Conservation (phyloP, 495 filamentous ascomycete genomes). For the Terfezia boudieri region DNA sequence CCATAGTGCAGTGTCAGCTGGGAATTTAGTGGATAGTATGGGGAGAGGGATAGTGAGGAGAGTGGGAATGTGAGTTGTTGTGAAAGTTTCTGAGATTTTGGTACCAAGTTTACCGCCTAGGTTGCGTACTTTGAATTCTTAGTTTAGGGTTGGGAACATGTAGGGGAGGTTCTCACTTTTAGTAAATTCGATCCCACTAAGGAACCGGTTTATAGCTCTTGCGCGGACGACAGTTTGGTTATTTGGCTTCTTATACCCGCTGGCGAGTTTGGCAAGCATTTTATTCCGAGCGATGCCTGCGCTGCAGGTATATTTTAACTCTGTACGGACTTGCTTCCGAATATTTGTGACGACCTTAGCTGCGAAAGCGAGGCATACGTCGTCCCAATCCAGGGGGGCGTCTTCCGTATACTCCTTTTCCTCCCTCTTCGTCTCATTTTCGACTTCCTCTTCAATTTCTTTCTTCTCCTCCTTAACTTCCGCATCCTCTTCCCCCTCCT, state of each 20-base stretch:
- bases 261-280: constrained; percentile 85
- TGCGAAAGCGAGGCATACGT: constrained; percentile 64
- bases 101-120: constrained; percentile 92
- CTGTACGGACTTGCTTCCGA: constrained; percentile 38
- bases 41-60: constrained; percentile 42
- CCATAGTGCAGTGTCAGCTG: constrained; percentile 44
- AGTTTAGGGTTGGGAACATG: not conserved
- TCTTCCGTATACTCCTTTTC: not conserved
- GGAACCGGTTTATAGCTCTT: constrained; percentile 57
- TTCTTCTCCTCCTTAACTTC: not conserved
- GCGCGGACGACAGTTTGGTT: constrained; percentile 77
- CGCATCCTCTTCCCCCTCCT: not conserved
- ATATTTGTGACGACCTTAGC: constrained; percentile 72
- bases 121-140: constrained; percentile 35
- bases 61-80: constrained; percentile 58
- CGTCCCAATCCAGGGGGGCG: constrained; percentile 44
- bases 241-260: constrained; percentile 77
- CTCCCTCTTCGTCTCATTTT: not conserved
- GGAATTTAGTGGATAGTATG: too few relatives aligned
- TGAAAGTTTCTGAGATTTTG: constrained; percentile 51
- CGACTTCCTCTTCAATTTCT: not conserved
- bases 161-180: constrained; percentile 30
- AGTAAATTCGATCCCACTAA: constrained; percentile 75
- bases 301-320: constrained; percentile 71
- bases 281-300: constrained; percentile 78